phyloP scores from a whole-genome alignment of 2,329 filamentous ascomycete species.

The Aschersonia sp. region DNA sequence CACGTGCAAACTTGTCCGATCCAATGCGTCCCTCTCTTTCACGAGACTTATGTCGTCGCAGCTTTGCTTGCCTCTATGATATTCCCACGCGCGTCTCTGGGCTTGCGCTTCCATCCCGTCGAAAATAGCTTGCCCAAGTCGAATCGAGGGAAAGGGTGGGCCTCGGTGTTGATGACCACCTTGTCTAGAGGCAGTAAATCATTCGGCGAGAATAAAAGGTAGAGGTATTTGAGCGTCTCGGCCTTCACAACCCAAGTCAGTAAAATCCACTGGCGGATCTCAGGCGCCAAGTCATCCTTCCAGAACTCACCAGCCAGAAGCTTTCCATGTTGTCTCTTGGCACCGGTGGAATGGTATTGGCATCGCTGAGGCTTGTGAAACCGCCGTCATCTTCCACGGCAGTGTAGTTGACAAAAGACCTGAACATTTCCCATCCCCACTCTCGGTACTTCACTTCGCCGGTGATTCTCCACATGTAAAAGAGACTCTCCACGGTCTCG shows the following conservation, averaged over 20 bases:
- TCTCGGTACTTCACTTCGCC: conserved; percentile 77
- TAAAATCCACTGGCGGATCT: background rate
- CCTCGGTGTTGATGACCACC: conserved; percentile 91
- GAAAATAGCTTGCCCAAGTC: conserved; percentile 62
- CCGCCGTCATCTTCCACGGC: conserved; percentile 63
- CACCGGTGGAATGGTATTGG: conserved; percentile 53
- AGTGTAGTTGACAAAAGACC: conserved; percentile 75
- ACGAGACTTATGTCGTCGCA: background rate
- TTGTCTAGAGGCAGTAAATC: conserved; percentile 74
- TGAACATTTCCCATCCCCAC: conserved; percentile 99
- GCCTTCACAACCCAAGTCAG: conserved; percentile 36
- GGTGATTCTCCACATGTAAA: conserved; percentile 99
- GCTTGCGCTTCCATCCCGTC: conserved; percentile 68
- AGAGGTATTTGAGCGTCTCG: conserved; percentile 96
- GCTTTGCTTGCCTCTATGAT: conserved; percentile 11
- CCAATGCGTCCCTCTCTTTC: background rate
- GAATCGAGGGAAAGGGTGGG: conserved; percentile 79
- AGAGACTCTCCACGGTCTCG: conserved; percentile 89
- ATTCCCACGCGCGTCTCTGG: conserved; percentile 32
- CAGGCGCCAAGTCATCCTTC: background rate
- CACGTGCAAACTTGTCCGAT: background rate
- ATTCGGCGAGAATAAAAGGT: conserved; percentile 76
- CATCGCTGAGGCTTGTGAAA: conserved; percentile 70
- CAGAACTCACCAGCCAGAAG: conserved; percentile 72
- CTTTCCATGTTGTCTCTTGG: conserved; percentile 91